Evolutionary conservation across 306 rosid species (phyloP), one percentile per base, ranked within the genome.

Genomic region (Dalbergia cultrata): DNA sequence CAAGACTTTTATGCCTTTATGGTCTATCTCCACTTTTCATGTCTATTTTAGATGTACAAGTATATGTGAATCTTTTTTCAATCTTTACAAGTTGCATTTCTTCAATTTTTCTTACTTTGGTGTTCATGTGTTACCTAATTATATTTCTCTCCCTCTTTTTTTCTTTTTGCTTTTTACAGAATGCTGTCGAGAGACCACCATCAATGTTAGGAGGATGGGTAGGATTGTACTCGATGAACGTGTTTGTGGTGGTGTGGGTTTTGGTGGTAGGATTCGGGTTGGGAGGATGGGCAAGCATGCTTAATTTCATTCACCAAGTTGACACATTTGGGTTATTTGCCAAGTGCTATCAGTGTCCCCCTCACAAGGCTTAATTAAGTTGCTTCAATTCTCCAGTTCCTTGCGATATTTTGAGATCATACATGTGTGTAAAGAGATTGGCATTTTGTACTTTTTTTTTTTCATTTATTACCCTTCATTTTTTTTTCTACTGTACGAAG

Each of bases 221-320:
- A 67, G 98, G 98, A 69, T 67, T 74, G 14, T 95, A 88, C 89
- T 83, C 88, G 7, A 53, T 92, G 83, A 95, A 95, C 76, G 85
- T 76, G 34, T 95, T 95, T 76, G 98, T 95, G 75, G 98, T 92
- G 73, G 95, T 78, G 1, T 95, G 98, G 98, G 98, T 95, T 19
- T 87, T 88, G 78, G 89, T 95, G 62, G 92, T 92, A 78, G 98
- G 98, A 80, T 95, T 95, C 87, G 98, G 97, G 22, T 92, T 95
- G 72, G 98, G 98, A 85, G 98, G 98, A 62, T 94, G 97, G 97
- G 97, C 98, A 77, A 95, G 98, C 84, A 90, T 90, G 90, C 84
- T 95, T 64, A 95, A 95, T 83, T 95, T 95, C 87, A 79, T 95
- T 37, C 89, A 34, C 60, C 97, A 95, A 89, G 60, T 95, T 75